Evolutionary conservation across 805 yeast species (phyloP).

Genomic region (Candida ponderosae): DNA sequence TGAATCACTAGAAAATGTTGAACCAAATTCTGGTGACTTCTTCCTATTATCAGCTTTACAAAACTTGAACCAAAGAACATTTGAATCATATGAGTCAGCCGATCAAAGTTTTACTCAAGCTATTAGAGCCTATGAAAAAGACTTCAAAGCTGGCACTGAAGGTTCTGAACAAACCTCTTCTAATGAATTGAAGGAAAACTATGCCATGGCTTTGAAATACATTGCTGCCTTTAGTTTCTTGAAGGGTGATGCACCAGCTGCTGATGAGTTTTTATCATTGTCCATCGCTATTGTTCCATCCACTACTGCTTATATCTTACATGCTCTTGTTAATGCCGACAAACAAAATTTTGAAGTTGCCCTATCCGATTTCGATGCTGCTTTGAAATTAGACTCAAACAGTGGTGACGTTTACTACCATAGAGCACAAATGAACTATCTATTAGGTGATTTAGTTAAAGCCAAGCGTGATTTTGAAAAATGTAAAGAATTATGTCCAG

Average conservation of each 20-base stretch:
- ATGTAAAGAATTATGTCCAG: conserved; percentile 66
- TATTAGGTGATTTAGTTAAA: conserved; percentile 62
- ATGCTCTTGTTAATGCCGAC: conserved; percentile 82
- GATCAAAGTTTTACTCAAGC: conserved; percentile 48
- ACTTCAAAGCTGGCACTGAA: conserved; percentile 14
- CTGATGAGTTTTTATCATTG: conserved; percentile 54
- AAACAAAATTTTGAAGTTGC: conserved; percentile 61
- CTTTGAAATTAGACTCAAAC: conserved; percentile 58
- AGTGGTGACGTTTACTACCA: conserved; percentile 87
- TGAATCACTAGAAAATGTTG: conserved; percentile 12
- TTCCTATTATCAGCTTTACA: conserved; percentile 59
- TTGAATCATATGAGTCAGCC: conserved; percentile 28
- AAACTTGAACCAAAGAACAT: conserved; percentile 37
- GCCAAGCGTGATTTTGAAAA: conserved; percentile 72
- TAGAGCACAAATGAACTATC: conserved; percentile 84
- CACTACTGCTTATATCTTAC: conserved; percentile 73
- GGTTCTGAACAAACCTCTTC: too few species aligned
- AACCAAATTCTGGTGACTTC: conserved; percentile 47
- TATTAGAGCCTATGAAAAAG: conserved; percentile 32
- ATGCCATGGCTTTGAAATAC: conserved; percentile 77
- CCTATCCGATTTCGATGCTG: conserved; percentile 65
- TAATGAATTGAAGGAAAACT: conserved; percentile 25
- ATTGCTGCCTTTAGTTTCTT: conserved; percentile 78
- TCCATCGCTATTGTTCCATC: conserved; percentile 66
- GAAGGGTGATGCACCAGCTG: conserved; percentile 61